phyloP scores from a whole-genome alignment of 1,139 yeast genomes.

The Blastobotrys buckinghamii region DNA sequence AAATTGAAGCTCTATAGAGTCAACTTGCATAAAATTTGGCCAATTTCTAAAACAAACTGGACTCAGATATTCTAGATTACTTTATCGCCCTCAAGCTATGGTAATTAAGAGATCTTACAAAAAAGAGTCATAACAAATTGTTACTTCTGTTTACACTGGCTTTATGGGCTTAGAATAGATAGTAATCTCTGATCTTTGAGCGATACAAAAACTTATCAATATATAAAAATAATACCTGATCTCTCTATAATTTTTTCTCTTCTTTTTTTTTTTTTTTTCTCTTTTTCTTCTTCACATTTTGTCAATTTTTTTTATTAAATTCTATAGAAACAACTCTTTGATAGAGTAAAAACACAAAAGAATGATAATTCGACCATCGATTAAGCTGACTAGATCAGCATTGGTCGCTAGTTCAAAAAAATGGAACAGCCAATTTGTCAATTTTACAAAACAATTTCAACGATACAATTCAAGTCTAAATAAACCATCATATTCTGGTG shows the following conservation, averaged over 20 bases:
- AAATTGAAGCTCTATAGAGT: background rate
- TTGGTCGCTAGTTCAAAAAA: background rate
- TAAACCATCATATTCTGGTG: conserved; percentile 44
- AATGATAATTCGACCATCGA: conserved; percentile 10
- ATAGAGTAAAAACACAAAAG: background rate
- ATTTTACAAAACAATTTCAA: background rate
- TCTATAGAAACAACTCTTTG: background rate
- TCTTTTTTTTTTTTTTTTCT: background rate
- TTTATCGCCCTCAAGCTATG: no score
- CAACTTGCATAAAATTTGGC: background rate
- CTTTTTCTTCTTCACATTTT: background rate
- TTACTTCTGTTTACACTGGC: no score
- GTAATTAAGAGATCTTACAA: no score
- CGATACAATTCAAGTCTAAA: conserved; percentile 7
- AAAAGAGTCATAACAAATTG: no score
- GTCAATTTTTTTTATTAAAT: background rate
- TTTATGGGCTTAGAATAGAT: no score
- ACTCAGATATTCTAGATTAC: no score
- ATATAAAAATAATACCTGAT: conserved; percentile 1
- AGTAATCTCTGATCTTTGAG: no score
- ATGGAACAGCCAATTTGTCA: background rate
- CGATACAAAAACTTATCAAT: no score
- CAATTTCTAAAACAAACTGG: no score
- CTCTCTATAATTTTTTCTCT: conserved; percentile 2
- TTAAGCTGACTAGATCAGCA: conserved; percentile 9